Evolutionary conservation across 176 grass and related monocot genomes (phyloP).

Genomic region (Eremochloa ophiuroides): DNA sequence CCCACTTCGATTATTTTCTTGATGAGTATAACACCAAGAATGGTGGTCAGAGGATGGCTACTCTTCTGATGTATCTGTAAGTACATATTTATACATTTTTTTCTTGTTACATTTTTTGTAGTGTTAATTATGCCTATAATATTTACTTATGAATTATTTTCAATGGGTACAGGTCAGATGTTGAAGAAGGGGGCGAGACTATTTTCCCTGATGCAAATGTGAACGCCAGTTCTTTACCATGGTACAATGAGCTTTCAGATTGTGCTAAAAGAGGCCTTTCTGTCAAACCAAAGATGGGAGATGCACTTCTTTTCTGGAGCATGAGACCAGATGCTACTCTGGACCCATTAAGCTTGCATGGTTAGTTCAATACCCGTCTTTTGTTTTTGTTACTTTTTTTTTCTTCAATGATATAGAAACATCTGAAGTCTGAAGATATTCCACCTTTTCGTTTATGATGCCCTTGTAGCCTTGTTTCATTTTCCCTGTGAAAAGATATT

Average conservation of each 20-base stretch:
- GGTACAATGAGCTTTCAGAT: conserved; percentile 75
- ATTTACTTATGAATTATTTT: background rate
- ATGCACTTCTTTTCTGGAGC: conserved; percentile 92
- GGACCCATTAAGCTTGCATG: conserved; percentile 88
- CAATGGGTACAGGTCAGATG: conserved; percentile 55
- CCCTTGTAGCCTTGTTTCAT: background rate
- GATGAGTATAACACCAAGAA: conserved; percentile 88
- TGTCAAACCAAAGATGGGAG: conserved; percentile 85
- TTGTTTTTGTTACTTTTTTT: background rate
- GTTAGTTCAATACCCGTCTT: conserved; percentile 30
- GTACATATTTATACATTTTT: conserved; percentile 23
- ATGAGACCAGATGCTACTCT: conserved; percentile 86
- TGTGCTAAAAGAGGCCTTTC: conserved; percentile 73
- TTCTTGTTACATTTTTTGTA: background rate
- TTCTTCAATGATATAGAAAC: background rate
- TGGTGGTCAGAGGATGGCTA: conserved; percentile 90
- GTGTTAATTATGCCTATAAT: background rate
- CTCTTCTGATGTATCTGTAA: conserved; percentile 98
- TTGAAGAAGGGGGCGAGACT: conserved; percentile 97
- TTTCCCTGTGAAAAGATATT: background rate
- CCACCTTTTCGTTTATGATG: background rate
- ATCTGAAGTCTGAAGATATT: background rate
- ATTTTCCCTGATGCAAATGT: conserved; percentile 85
- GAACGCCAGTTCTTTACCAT: conserved; percentile 69
- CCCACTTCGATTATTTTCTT: conserved; percentile 87